These are phyloP conservation scores for Pseudoneurospora amorphoporcata DNA, from an alignment of 495 filamentous ascomycete genomes.

Conservation along the genomic window DNA sequence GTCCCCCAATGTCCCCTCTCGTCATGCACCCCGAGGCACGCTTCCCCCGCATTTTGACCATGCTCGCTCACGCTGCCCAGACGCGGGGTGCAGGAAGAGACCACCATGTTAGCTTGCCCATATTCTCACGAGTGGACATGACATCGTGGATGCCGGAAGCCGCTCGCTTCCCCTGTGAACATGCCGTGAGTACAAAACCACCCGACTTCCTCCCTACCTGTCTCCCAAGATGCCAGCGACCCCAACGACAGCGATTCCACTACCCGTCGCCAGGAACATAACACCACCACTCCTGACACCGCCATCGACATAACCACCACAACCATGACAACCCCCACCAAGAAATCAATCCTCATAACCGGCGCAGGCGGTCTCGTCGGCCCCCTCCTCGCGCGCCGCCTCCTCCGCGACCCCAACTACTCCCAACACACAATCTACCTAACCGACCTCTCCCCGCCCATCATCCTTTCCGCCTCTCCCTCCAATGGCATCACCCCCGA, in stretches of 20 bases:
- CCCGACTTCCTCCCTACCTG: not conserved
- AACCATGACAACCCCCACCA: not conserved
- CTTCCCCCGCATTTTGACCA: not conserved
- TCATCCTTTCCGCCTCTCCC: constrained; percentile 29
- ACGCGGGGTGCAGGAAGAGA: not conserved
- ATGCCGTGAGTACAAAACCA: not conserved
- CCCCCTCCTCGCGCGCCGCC: constrained; percentile 51
- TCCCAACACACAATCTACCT: constrained; percentile 48
- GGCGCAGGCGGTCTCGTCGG: constrained; percentile 64
- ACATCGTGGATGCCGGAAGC: not conserved
- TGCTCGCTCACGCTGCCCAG: not conserved
- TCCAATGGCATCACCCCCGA: constrained; percentile 40
- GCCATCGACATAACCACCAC: constrained; percentile 12
- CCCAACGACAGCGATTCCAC: not conserved
- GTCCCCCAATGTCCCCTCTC: not conserved
- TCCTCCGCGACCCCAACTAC: constrained; percentile 38
- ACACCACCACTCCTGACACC: no score
- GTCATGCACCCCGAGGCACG: not conserved
- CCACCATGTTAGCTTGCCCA: not conserved
- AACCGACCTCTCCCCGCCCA: constrained; percentile 52
- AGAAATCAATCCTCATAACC: constrained; percentile 50
- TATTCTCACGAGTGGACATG: not conserved
- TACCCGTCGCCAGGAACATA: not conserved
- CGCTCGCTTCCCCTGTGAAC: not conserved
- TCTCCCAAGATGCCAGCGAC: not conserved